These are phyloP conservation scores for Aureobasidium uvarum DNA, from an alignment of 2,329 filamentous ascomycete species.

Conservation along the genomic window DNA sequence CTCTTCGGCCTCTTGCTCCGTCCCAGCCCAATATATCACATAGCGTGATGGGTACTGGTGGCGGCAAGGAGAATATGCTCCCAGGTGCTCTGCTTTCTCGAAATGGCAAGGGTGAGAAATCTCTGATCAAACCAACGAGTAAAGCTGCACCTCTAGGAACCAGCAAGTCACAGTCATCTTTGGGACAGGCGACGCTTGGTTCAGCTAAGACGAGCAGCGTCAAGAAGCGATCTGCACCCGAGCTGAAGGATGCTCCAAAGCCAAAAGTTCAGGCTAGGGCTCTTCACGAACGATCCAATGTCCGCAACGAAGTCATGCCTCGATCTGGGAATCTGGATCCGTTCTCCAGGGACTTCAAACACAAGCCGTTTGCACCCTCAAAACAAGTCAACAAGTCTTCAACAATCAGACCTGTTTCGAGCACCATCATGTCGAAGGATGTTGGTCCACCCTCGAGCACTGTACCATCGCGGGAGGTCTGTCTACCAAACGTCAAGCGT, in stretches of 20 bases:
- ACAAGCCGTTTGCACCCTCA: background rate
- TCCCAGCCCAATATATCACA: conserved; percentile 35
- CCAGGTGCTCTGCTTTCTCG: conserved; percentile 42
- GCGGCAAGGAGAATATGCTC: conserved; percentile 63
- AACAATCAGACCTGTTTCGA: background rate
- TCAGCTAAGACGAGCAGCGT: background rate
- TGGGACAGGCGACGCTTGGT: background rate
- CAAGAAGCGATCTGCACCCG: conserved; percentile 22
- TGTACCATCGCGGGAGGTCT: conserved; percentile 23
- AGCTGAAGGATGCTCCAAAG: conserved; percentile 16
- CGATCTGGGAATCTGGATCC: background rate
- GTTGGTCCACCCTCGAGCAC: background rate
- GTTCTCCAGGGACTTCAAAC: conserved; percentile 14
- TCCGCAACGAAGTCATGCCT: background rate
- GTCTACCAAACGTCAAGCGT: conserved; percentile 32
- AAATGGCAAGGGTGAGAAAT: conserved; percentile 8
- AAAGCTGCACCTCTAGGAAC: background rate
- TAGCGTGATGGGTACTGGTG: conserved; percentile 29
- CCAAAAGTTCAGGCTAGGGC: conserved; percentile 17
- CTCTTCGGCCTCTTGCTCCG: conserved; percentile 46
- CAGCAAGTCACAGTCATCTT: background rate
- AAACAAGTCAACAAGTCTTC: background rate
- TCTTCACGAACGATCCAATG: conserved; percentile 10
- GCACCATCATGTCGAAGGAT: conserved; percentile 12
- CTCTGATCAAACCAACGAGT: background rate